These are phyloP conservation scores for Trichoderma citrinoviride DNA, from an alignment of 2,329 filamentous ascomycete genomes.

Conservation along the genomic window DNA sequence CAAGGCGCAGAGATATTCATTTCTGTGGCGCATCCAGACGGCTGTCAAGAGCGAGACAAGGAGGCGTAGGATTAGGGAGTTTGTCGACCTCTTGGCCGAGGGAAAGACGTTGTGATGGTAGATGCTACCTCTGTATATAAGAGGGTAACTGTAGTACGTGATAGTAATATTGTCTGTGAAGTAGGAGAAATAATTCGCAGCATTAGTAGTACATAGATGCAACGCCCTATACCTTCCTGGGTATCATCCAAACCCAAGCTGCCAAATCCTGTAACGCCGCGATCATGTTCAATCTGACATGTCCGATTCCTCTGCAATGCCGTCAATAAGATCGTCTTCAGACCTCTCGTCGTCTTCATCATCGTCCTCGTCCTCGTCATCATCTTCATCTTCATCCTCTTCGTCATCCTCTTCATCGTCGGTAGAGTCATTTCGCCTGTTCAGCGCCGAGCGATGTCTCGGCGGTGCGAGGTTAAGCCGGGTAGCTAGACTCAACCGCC, in stretches of 20 bases:
- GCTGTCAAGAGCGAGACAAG: slow-evolving; percentile 35
- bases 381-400: slow-evolving; percentile 25
- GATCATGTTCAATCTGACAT: slow-evolving; percentile 25
- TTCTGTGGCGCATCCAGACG: slow-evolving; percentile 46
- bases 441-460: slow-evolving; percentile 19
- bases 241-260: neutral
- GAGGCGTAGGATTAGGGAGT: slow-evolving; percentile 40
- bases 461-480: slow-evolving; percentile 27
- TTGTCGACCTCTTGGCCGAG: slow-evolving; percentile 40
- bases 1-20: slow-evolving; percentile 45
- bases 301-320: slow-evolving; percentile 37
- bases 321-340: slow-evolving; percentile 31
- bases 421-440: neutral
- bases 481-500: slow-evolving; percentile 27
- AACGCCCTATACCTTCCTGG: neutral
- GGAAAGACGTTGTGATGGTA: slow-evolving; percentile 31
- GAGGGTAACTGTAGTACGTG: too few species aligned
- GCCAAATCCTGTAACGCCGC: neutral
- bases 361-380: neutral
- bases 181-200: neutral
- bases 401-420: slow-evolving; percentile 26
- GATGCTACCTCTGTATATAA: too few species aligned
- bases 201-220: neutral
- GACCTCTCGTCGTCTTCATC: slow-evolving; percentile 28
- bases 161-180: too few species aligned